Conservation (phyloP, 1,284 basidiomycete species). For the Ganoderma boninense region DNA sequence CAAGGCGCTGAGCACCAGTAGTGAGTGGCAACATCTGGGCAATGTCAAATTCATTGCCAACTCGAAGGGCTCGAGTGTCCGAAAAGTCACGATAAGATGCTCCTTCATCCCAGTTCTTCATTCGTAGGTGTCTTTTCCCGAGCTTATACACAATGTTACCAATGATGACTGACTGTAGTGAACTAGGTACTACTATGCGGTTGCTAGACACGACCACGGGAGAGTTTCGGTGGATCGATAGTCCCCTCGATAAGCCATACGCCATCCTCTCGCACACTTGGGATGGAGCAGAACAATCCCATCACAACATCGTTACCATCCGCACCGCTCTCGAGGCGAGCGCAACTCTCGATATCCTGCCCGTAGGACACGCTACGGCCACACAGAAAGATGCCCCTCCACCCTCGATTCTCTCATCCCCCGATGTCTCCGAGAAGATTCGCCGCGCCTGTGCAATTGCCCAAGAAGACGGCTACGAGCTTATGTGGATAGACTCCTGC, state of each 20-base stretch:
- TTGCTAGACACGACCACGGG: slow-evolving; percentile 8
- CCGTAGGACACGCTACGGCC: neutral
- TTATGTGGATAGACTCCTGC: slow-evolving; percentile 19
- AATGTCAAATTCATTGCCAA: too few species aligned
- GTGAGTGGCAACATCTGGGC: too few species aligned
- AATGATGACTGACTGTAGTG: too few species aligned
- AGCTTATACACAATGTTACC: too few species aligned
- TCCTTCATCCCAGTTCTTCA: neutral
- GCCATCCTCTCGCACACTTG: slow-evolving; percentile 12
- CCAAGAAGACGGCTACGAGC: neutral
- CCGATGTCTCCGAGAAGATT: slow-evolving; percentile 11
- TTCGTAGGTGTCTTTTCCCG: neutral
- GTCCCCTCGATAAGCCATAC: slow-evolving; percentile 2
- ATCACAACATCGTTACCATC: neutral
- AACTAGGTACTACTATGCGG: neutral
- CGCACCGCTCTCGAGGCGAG: neutral
- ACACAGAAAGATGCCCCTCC: neutral
- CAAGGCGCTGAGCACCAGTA: neutral
- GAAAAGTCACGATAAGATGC: neutral
- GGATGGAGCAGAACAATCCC: slow-evolving; percentile 9
- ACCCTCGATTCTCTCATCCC: neutral
- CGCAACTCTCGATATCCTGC: neutral
- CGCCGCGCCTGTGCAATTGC: slow-evolving; percentile 3
- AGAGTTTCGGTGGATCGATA: neutral
- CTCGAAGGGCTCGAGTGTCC: neutral